A percentile compares a stretch with the other conserved stretches of the same genome.
Evolutionary conservation across 1,284 basidiomycete genomes (phyloP).

Genomic region (Inonotus obliquus): DNA sequence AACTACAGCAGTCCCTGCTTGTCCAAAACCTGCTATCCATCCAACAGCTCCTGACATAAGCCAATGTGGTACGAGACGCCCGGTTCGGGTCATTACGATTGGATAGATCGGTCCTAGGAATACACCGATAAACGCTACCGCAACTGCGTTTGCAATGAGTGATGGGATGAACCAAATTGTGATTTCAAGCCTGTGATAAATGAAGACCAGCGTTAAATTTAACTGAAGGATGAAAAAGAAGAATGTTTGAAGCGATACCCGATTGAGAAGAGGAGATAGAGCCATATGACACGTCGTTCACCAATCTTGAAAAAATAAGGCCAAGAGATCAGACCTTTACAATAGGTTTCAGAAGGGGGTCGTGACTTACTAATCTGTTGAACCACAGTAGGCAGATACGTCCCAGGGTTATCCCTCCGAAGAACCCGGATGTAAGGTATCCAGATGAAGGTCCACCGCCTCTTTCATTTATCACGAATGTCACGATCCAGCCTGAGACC

Average conservation of each 20-base stretch:
- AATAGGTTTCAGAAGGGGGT: neutral
- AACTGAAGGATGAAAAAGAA: neutral
- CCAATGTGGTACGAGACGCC: slow-evolving; percentile 24
- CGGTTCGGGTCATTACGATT: slow-evolving; percentile 26
- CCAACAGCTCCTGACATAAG: slow-evolving; percentile 26
- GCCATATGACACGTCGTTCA: slow-evolving; percentile 37
- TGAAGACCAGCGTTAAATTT: neutral
- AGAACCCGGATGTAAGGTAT: slow-evolving; percentile 26
- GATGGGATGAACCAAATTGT: slow-evolving; percentile 62
- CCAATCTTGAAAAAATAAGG: slow-evolving; percentile 37
- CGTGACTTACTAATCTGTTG: slow-evolving; percentile 1
- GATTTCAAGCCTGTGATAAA: slow-evolving; percentile 44
- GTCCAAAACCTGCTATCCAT: slow-evolving; percentile 29
- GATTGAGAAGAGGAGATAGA: slow-evolving; percentile 12
- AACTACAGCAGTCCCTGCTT: slow-evolving; percentile 25
- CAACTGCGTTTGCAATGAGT: slow-evolving; percentile 53
- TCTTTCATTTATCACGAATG: slow-evolving; percentile 26
- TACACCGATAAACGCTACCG: slow-evolving; percentile 52
- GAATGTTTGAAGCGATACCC: neutral
- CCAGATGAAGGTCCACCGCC: slow-evolving; percentile 25
- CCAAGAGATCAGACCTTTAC: neutral
- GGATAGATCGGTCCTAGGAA: slow-evolving; percentile 30
- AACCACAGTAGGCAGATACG: slow-evolving; percentile 8
- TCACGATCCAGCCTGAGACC: slow-evolving; percentile 27
- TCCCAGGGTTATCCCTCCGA: slow-evolving; percentile 20